phyloP scores from a whole-genome alignment of 2,329 filamentous ascomycete genomes.

The Aschersonia sp. region DNA sequence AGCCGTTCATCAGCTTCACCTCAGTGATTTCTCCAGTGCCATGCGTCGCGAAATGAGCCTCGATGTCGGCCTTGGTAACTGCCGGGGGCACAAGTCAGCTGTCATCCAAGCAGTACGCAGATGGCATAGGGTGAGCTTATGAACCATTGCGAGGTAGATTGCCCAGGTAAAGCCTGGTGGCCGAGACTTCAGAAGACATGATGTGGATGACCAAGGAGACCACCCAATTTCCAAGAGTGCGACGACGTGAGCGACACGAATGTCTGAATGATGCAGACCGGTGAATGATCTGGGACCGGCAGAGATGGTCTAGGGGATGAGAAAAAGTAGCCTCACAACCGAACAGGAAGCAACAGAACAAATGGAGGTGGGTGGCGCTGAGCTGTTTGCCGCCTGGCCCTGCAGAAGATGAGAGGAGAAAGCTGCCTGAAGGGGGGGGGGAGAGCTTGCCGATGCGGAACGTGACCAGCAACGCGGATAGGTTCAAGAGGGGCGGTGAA shows the following conservation, averaged over 20 bases:
- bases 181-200: slow-evolving; percentile 68
- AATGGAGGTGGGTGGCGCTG: not conserved
- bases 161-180: slow-evolving; percentile 90
- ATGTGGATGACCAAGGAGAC: slow-evolving; percentile 4
- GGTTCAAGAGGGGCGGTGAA: not conserved
- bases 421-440: slow-evolving; percentile 2
- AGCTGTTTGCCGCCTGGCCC: not conserved
- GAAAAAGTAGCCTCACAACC: too few species aligned
- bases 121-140: slow-evolving; percentile 11
- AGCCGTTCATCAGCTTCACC: slow-evolving; percentile 99
- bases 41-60: slow-evolving; percentile 89
- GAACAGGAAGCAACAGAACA: too few species aligned
- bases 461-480: slow-evolving; percentile 3
- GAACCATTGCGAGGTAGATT: slow-evolving; percentile 93
- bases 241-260: too few species aligned
- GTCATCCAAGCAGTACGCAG: slow-evolving; percentile 12
- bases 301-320: too few species aligned
- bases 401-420: slow-evolving; percentile 3
- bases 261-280: too few species aligned
- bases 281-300: too few species aligned
- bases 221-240: not conserved
- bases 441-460: slow-evolving; percentile 1
- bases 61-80: slow-evolving; percentile 96
- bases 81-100: slow-evolving; percentile 31
- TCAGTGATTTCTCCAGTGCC: slow-evolving; percentile 95